Conservation (phyloP, 1,284 basidiomycete species). For the Vanrija humicola region DNA sequence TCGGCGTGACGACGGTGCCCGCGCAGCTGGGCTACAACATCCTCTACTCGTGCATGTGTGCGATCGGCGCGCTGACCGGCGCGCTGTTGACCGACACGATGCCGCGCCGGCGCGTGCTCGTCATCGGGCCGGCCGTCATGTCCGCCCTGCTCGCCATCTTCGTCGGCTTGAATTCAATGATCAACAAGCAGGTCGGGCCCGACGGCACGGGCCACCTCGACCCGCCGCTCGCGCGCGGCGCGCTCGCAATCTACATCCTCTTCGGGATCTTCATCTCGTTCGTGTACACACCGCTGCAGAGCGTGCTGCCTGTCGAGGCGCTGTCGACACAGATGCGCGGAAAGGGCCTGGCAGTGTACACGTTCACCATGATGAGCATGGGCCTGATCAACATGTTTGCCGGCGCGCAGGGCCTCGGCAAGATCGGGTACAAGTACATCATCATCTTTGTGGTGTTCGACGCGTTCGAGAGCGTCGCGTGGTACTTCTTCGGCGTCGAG, state of each 20-base stretch:
- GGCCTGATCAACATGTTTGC: slow-evolving; percentile 55
- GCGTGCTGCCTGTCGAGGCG: slow-evolving; percentile 58
- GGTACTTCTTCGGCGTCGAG: slow-evolving; percentile 49
- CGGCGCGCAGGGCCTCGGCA: slow-evolving; percentile 51
- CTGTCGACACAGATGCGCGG: slow-evolving; percentile 58
- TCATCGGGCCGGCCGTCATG: slow-evolving; percentile 6
- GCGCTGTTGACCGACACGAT: slow-evolving; percentile 11
- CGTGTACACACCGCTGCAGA: slow-evolving; percentile 50
- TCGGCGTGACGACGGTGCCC: slow-evolving; percentile 18
- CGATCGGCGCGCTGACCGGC: slow-evolving; percentile 50
- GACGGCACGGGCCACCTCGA: neutral
- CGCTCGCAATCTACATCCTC: slow-evolving; percentile 1
- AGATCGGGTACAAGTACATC: slow-evolving; percentile 43
- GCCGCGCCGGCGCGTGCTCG: slow-evolving; percentile 9
- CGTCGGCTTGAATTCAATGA: neutral
- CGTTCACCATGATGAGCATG: slow-evolving; percentile 53
- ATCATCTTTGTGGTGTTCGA: slow-evolving; percentile 46
- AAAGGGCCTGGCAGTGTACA: slow-evolving; percentile 55
- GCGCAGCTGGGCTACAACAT: slow-evolving; percentile 55
- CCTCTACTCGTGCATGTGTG: slow-evolving; percentile 55
- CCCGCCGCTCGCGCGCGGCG: neutral
- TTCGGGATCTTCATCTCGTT: slow-evolving; percentile 26
- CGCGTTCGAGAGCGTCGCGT: slow-evolving; percentile 39
- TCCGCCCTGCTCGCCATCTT: neutral
- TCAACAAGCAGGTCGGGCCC: neutral